phyloP scores from a whole-genome alignment of 768 basidiomycete species.

The Leucocoprinus sp. region DNA sequence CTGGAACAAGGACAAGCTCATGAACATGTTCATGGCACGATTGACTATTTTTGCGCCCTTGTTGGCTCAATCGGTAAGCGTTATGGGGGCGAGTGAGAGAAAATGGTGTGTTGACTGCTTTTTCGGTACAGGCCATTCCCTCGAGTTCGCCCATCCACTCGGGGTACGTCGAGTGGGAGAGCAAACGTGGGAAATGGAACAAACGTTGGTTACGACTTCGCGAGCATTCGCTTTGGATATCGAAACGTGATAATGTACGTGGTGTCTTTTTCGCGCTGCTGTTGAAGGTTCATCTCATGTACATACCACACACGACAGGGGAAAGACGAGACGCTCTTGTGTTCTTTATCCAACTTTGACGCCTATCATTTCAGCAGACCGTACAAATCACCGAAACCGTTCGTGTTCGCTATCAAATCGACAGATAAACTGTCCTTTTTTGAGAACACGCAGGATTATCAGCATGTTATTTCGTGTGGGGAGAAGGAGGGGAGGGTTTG shows the following conservation, averaged over 20 bases:
- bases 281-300: slow-evolving; percentile 8
- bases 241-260: slow-evolving; percentile 82
- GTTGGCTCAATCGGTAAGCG: slow-evolving; percentile 52
- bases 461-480: slow-evolving; percentile 78
- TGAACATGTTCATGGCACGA: slow-evolving; percentile 77
- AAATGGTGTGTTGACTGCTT: slow-evolving; percentile 11
- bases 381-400: slow-evolving; percentile 78
- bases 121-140: slow-evolving; percentile 27
- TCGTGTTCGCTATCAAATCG: slow-evolving; percentile 81
- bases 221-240: slow-evolving; percentile 79
- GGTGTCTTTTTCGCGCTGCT: neutral
- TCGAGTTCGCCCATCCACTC: slow-evolving; percentile 38
- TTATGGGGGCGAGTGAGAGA: too few relatives aligned
- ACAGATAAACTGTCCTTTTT: slow-evolving; percentile 82
- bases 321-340: slow-evolving; percentile 77
- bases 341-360: slow-evolving; percentile 85
- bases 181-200: slow-evolving; percentile 90
- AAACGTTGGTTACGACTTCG: slow-evolving; percentile 86
- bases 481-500: slow-evolving; percentile 67
- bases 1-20: slow-evolving; percentile 79
- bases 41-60: slow-evolving; percentile 55
- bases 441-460: slow-evolving; percentile 81
- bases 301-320: slow-evolving; percentile 58
- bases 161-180: slow-evolving; percentile 81
- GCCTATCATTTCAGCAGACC: slow-evolving; percentile 71